Evolutionary conservation across 1,284 basidiomycete species (phyloP), one percentile per base, ranked within the genome.

Genomic region (Omphalotus olearius): DNA sequence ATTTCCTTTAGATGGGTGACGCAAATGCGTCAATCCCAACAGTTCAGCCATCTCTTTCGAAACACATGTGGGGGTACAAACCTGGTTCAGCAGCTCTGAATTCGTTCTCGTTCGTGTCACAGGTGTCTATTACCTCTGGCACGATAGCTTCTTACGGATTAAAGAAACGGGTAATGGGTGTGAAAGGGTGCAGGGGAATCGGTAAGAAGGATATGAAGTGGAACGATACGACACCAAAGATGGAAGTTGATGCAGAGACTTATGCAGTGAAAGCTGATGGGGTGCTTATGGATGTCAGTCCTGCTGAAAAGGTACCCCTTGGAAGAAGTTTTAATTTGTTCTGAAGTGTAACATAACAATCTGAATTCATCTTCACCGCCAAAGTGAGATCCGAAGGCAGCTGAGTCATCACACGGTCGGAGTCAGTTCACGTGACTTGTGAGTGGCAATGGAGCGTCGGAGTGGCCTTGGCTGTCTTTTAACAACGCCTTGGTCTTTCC

Each of bases 21-120:
- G 90, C 93, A 0, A 96, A 96, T 66, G 93, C 78, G 0, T 93
- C 91, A 3, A 98, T 98, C 59, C 94, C 95, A 5, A 91, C 91
- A 0, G 91, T 98, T 0, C 93, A 98, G 66, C 95, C 94, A 0
- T 80, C 88, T 62, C 84, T 85, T 57, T 83, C 85, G 1, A 80
- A 88, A 45, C 90, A 89, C 0, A 98, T 97, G 94, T 98, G 91
- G 88, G 93, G 89, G 4, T 68, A 84, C 17, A 74, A 88, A 57
- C 73, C 93, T 0, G 69, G 73, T 1, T 85, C 90, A 0, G 94
- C 91, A 0, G 83, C 85, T 0, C 73, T 84, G 51, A 93, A 90
- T 69, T 94, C 91, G 1, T 71, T 94, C 53, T 71, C 85, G 5
- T 98, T 97, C 67, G 92, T 95, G 40, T 93, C 90, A n/a, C 70